phyloP scores from a whole-genome alignment of 2,329 filamentous ascomycete species.

The Blastomyces silverae region DNA sequence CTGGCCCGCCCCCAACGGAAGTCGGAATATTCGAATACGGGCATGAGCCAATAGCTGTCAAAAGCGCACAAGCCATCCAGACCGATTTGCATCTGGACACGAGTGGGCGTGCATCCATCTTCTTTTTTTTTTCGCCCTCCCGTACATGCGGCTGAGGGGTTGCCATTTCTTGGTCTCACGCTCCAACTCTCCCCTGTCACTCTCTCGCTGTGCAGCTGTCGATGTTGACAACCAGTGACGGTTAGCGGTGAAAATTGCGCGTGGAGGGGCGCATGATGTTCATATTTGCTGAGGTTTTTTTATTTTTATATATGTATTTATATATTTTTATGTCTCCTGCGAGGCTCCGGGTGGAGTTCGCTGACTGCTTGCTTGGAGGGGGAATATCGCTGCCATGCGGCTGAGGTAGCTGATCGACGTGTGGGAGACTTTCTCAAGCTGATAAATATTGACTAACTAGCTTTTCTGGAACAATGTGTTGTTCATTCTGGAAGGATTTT shows the following conservation, averaged over 20 bases:
- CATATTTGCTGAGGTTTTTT: too few relatives aligned
- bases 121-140: background rate
- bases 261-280: too few relatives aligned
- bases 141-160: background rate
- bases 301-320: background rate
- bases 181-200: background rate
- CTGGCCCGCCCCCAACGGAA: background rate
- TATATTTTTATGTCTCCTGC: too few relatives aligned
- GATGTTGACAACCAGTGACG: background rate
- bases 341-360: background rate
- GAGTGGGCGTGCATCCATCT: background rate
- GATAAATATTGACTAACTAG: fast-evolving
- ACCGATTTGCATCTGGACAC: background rate
- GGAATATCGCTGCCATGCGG: background rate
- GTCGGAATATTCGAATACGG: background rate
- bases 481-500: background rate
- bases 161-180: background rate
- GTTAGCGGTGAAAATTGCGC: background rate
- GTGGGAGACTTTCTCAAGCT: background rate
- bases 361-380: background rate
- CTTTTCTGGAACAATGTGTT: background rate
- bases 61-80: background rate
- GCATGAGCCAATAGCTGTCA: background rate
- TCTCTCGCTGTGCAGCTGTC: background rate
- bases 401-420: background rate